These are phyloP conservation scores for Cruciata laevipes DNA, from an alignment of 257 asterid species.

Conservation along the genomic window DNA sequence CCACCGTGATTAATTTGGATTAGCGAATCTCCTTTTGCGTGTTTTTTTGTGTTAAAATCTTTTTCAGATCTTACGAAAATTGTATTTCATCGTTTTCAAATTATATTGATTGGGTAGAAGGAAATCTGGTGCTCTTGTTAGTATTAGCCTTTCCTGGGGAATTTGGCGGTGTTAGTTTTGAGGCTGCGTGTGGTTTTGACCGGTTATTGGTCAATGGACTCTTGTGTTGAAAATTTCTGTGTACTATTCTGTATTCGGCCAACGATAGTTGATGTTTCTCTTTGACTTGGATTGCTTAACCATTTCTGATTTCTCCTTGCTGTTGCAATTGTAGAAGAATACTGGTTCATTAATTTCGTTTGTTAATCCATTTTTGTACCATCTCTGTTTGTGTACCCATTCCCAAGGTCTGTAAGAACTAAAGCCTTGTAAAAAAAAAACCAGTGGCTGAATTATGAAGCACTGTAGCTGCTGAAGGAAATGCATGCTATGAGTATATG, in stretches of 20 bases:
- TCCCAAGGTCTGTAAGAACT: constrained; percentile 4
- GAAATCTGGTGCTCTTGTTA: background rate
- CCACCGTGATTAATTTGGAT: background rate
- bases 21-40: background rate
- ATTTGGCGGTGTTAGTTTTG: constrained; percentile 1
- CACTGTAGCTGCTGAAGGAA: too few species aligned
- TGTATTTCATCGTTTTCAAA: background rate
- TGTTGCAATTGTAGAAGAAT: background rate
- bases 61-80: constrained; percentile 10
- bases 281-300: constrained; percentile 8
- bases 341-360: background rate
- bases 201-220: constrained; percentile 8
- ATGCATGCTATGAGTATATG: too few species aligned
- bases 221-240: background rate
- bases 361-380: background rate
- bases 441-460: background rate
- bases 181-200: constrained; percentile 1
- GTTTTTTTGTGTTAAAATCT: background rate
- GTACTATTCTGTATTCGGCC: background rate
- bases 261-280: background rate
- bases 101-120: background rate
- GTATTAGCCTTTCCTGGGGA: background rate
- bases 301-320: background rate
- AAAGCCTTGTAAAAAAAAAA: background rate
- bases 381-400: background rate